phyloP scores from a whole-genome alignment of 2,329 filamentous ascomycete genomes.

The Ophiostoma himal-ulmi region DNA sequence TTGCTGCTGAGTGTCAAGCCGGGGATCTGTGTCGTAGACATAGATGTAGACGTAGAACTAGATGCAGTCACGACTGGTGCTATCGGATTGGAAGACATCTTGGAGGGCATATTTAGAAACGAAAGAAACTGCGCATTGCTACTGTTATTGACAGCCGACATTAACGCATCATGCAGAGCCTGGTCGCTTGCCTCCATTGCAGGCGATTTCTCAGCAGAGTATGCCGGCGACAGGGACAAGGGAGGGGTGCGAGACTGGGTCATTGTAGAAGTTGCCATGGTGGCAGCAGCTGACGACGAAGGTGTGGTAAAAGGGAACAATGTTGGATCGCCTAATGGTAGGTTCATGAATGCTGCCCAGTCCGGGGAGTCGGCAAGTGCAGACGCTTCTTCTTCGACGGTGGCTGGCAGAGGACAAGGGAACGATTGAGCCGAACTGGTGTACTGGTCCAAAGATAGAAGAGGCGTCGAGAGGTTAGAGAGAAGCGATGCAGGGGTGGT shows the following conservation, averaged over 20 bases:
- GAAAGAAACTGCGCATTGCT: slow-evolving; percentile 11
- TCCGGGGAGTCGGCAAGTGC: slow-evolving; percentile 15
- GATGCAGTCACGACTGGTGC: not conserved
- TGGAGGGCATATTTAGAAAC: slow-evolving; percentile 3
- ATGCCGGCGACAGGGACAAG: not conserved
- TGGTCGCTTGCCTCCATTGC: not conserved
- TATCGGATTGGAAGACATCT: not conserved
- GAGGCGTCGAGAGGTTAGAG: slow-evolving; percentile 15
- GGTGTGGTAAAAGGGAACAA: not conserved
- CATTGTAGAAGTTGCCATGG: slow-evolving; percentile 15
- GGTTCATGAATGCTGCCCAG: slow-evolving; percentile 19
- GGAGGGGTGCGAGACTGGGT: slow-evolving; percentile 19
- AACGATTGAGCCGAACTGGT: not conserved
- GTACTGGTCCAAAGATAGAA: slow-evolving; percentile 8
- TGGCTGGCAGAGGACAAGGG: not conserved
- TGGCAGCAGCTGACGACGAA: slow-evolving; percentile 7
- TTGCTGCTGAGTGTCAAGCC: not conserved
- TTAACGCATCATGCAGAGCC: not conserved
- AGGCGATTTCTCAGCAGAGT: not conserved
- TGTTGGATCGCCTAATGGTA: slow-evolving; percentile 11
- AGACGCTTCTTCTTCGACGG: not conserved
- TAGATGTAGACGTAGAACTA: not conserved
- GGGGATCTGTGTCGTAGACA: not conserved
- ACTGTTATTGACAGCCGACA: not conserved
- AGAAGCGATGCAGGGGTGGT: slow-evolving; percentile 8